Conservation (phyloP, 208 protist species). For the Leishmania tarentolae region DNA sequence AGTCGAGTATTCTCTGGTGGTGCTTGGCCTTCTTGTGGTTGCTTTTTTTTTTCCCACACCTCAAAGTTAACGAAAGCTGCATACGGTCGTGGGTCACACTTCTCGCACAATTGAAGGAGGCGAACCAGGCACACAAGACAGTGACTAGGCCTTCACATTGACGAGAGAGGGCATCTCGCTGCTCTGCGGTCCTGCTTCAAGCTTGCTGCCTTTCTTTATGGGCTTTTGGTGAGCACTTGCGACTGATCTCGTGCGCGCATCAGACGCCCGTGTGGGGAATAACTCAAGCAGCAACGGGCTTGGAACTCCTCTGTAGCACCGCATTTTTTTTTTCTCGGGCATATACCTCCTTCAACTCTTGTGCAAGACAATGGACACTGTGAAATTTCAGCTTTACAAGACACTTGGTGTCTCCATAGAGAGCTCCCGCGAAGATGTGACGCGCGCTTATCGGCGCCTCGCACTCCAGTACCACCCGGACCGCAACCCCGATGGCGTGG, state of each 20-base stretch:
- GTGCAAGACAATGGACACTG: constrained; percentile 8
- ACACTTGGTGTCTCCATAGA: constrained; percentile 53
- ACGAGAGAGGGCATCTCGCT: not conserved
- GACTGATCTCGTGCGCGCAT: not conserved
- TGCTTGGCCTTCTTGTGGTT: not conserved
- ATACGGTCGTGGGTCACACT: not conserved
- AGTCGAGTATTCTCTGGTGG: not conserved
- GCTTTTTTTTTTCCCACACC: not conserved
- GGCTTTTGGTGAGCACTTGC: not conserved
- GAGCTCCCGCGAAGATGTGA: constrained; percentile 50
- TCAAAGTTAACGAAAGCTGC: not conserved
- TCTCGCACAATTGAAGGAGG: not conserved
- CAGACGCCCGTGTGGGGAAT: not conserved
- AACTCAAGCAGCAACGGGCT: not conserved
- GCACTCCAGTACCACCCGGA: constrained; percentile 90
- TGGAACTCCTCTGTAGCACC: not conserved
- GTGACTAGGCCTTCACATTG: not conserved
- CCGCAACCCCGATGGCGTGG: constrained; percentile 78
- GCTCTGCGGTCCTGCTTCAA: not conserved
- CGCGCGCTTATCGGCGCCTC: constrained; percentile 71
- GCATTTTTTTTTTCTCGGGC: not conserved
- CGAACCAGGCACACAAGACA: not conserved
- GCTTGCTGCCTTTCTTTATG: not conserved
- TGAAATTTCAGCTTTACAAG: constrained; percentile 52
- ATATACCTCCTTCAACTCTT: not conserved